phyloP scores from a whole-genome alignment of 176 grass and related monocot species.

The Metroxylon sagu region DNA sequence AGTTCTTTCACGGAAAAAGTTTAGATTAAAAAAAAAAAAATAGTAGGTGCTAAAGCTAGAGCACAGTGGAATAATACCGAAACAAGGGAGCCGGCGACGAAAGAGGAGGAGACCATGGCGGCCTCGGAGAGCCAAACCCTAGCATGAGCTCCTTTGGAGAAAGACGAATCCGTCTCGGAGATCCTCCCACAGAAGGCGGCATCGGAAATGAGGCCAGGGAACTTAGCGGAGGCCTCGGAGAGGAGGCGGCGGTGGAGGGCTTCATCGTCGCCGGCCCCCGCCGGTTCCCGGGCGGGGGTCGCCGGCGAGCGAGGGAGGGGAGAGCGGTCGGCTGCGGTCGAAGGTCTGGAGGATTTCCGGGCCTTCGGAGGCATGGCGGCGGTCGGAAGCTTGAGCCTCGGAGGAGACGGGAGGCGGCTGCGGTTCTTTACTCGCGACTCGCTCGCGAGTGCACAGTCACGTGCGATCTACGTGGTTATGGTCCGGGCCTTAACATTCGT shows the following conservation, averaged over 20 bases:
- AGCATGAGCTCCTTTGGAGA: constrained; percentile 16
- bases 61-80: constrained; percentile 26
- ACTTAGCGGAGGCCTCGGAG: constrained; percentile 26
- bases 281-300: background rate
- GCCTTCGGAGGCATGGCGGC: background rate
- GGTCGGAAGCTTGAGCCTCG: too few relatives aligned
- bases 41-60: too few relatives aligned
- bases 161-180: constrained; percentile 16
- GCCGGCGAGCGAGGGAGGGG: background rate
- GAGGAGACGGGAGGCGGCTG: too few relatives aligned
- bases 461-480: too few relatives aligned
- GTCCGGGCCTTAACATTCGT: too few relatives aligned
- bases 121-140: constrained; percentile 57
- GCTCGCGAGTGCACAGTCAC: too few relatives aligned
- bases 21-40: too few relatives aligned
- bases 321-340: background rate
- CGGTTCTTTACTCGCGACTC: too few relatives aligned
- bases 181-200: constrained; percentile 10
- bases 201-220: constrained; percentile 29
- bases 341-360: background rate
- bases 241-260: constrained; percentile 16
- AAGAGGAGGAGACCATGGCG: constrained; percentile 43
- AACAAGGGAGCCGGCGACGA: constrained; percentile 60
- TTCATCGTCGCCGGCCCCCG: background rate
- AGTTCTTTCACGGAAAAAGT: too few relatives aligned